A percentile compares a stretch with the other conserved stretches of the same genome.
Conservation (phyloP, 768 basidiomycete genomes). For the Pleurotus platypus region DNA sequence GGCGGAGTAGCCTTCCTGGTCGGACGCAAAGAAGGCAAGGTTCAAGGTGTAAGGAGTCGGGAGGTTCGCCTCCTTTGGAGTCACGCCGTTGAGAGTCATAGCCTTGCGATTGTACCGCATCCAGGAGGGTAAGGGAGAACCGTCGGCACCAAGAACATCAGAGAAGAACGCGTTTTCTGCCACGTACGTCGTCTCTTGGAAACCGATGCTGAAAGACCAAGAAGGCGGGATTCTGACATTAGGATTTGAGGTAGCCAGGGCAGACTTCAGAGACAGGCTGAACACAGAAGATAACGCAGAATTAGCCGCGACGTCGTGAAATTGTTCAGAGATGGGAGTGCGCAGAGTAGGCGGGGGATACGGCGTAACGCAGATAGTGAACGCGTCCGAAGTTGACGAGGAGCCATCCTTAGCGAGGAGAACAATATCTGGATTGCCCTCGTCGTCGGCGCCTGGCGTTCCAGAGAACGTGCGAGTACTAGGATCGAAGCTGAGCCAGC, state of each 20-base stretch:
- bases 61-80: slow-evolving; percentile 46
- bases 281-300: slow-evolving; percentile 76
- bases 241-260: slow-evolving; percentile 46
- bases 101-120: slow-evolving; percentile 63
- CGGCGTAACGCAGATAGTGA: slow-evolving; percentile 56
- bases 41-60: slow-evolving; percentile 39
- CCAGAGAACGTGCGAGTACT: slow-evolving; percentile 61
- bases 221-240: slow-evolving; percentile 68
- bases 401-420: slow-evolving; percentile 59
- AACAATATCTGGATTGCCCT: slow-evolving; percentile 57
- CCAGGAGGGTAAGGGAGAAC: slow-evolving; percentile 74
- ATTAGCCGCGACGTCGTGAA: slow-evolving; percentile 42
- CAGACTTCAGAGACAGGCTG: slow-evolving; percentile 55
- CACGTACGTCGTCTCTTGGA: slow-evolving; percentile 61
- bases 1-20: slow-evolving; percentile 70
- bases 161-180: slow-evolving; percentile 54
- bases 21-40: slow-evolving; percentile 65
- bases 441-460: slow-evolving; percentile 58
- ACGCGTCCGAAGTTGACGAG: slow-evolving; percentile 46
- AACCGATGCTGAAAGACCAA: slow-evolving; percentile 92
- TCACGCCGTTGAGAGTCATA: slow-evolving; percentile 76
- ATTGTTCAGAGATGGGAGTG: slow-evolving; percentile 55
- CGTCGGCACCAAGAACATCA: slow-evolving; percentile 57
- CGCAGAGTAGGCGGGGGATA: slow-evolving; percentile 51
- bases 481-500: slow-evolving; percentile 77